These are phyloP conservation scores for Nemophila menziesii DNA, from an alignment of 257 asterid genomes.

Conservation along the genomic window DNA sequence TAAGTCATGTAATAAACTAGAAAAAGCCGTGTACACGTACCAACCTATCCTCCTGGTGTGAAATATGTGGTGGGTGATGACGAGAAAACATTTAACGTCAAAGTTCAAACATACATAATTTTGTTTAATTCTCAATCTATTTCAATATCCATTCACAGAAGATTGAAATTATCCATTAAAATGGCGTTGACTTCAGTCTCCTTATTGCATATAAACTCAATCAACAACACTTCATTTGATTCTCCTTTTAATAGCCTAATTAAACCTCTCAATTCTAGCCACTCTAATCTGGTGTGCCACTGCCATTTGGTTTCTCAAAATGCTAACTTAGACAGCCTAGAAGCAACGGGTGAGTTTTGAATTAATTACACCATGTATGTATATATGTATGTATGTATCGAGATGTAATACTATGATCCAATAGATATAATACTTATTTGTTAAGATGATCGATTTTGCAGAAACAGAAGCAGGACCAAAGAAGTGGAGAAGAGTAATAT, in stretches of 20 bases:
- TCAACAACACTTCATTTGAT: conserved; percentile 19
- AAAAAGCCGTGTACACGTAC: neutral
- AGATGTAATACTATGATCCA: neutral
- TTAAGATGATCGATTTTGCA: too few relatives aligned
- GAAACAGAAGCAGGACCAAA: conserved; percentile 44
- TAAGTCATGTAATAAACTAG: too few relatives aligned
- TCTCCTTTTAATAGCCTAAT: conserved; percentile 5
- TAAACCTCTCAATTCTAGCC: conserved; percentile 15
- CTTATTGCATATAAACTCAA: conserved; percentile 38
- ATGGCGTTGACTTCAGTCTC: conserved; percentile 71
- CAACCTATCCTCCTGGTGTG: conserved; percentile 6
- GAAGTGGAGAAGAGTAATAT: conserved; percentile 51
- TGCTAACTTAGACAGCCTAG: conserved; percentile 8
- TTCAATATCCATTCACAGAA: neutral
- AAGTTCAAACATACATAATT: neutral
- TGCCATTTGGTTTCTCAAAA: conserved; percentile 21
- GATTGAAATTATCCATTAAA: conserved; percentile 6
- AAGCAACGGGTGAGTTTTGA: neutral
- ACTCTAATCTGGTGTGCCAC: conserved; percentile 15
- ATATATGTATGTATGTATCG: neutral
- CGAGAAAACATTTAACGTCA: neutral
- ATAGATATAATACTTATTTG: neutral
- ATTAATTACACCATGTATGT: neutral
- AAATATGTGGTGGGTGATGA: conserved; percentile 17
- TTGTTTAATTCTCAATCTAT: neutral